These are phyloP conservation scores for Suzukiozyma palmioleophila DNA, from an alignment of 1,139 yeast genomes.

Conservation along the genomic window DNA sequence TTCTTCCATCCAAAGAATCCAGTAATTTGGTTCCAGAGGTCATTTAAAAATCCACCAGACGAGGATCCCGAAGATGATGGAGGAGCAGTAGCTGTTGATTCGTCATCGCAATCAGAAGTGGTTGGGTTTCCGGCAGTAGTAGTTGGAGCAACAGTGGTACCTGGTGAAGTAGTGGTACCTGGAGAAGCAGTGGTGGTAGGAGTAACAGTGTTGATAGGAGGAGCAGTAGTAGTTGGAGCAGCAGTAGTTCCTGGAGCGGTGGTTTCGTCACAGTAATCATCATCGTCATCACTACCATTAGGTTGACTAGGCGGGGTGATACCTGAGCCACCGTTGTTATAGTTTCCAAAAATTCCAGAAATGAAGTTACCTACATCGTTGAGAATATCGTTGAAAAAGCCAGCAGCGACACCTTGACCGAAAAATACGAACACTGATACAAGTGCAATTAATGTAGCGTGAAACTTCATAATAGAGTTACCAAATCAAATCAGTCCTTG, in stretches of 20 bases:
- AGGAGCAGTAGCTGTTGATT: neutral
- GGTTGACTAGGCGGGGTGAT: neutral
- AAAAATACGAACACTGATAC: neutral
- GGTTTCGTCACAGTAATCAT: neutral
- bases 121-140: neutral
- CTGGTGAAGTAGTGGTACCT: neutral
- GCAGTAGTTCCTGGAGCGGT: neutral
- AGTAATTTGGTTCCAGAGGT: neutral
- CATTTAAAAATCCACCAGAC: neutral
- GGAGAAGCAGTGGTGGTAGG: neutral
- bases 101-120: neutral
- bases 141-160: neutral
- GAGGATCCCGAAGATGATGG: neutral
- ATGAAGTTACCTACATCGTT: neutral
- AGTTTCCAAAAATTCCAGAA: neutral
- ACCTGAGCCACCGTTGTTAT: neutral
- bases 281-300: neutral
- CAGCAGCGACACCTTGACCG: conserved; percentile 1
- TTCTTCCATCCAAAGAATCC: neutral
- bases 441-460: neutral
- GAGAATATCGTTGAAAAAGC: neutral
- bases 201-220: neutral
- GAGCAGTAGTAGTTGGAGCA: neutral
- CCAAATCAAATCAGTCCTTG: neutral
- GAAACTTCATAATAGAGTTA: neutral